Evolutionary conservation across 1,284 basidiomycete species (phyloP), one percentile per base, ranked within the genome.

Genomic region (Papiliotrema laurentii): DNA sequence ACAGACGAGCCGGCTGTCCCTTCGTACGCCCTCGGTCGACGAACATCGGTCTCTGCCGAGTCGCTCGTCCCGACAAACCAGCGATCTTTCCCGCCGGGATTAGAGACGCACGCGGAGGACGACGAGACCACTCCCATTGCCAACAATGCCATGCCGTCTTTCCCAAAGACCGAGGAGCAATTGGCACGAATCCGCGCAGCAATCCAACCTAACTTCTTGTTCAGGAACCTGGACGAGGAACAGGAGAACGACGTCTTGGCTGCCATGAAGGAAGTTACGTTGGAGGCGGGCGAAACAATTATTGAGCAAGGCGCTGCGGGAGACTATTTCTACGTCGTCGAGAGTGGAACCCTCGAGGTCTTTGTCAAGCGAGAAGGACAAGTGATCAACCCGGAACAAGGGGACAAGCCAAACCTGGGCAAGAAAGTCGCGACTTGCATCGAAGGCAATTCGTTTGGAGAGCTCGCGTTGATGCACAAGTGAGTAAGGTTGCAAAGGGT

Each of bases 271-370:
- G 96, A 99, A 75, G 81, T 85, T 50, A 79, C 76, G 14, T 83
- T 91, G 13, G 75, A 75, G 18, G 76, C 82, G 47, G 84, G 86
- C 54, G 85, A 90, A 53, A 84, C 89, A 26, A 86, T 99, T 53
- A 97, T 99, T 62, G 83, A 89, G 54, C 94, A 99, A 74, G 94
- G 96, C 40, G 94, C 93, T 58, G 88, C 90, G 33, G 94, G 94
- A 44, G 93, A 97, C 66, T 96, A 86, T 76, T 98, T 97, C 73
- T 99, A 98, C 74, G 87, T 97, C 49, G 91, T 97, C 58, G 96
- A 98, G 74, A 81, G 81, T 36, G 94, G 94, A 1, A 76, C 84
- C 44, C 79, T 98, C 51, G 83, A 96, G 64, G 89, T 92, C 64
- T 97, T 84, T 75, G 88, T 94, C 60, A 75, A 74, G 49, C 83